Evolutionary conservation across 805 yeast genomes (phyloP), one percentile per base, ranked within the genome.

Genomic region (Cyberlindnera euphorbiiphila): DNA sequence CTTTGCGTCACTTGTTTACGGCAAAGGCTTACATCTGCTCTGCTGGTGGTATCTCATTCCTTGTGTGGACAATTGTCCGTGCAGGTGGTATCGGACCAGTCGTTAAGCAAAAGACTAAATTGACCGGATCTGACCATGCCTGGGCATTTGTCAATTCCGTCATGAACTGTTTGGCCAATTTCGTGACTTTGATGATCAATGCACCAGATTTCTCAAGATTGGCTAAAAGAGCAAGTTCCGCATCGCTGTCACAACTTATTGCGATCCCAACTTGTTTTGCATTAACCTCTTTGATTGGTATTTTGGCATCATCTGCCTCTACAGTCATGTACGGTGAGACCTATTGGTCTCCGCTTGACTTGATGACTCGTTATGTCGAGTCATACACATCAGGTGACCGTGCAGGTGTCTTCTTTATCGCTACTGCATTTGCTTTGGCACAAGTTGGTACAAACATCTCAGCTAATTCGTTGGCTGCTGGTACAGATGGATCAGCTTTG

Each of bases 201-300:
- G 85, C 94, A 10, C 95, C 96, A 2, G 96, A 87, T 68, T 87
- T 87, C 61, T 72, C 95, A 15, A 76, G 96, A 61, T 82, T 86
- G 62, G 83, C 95, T 9, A 72, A 70, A 45, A 78, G 76, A 21
- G 68, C 72, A 32, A 57, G 53, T 29, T 62, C 75, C 16, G 69
- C 81, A 2, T 51, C 68, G 13, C 65, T 70, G 60, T 73, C 86
- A 3, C 87, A 80, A 59, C 54, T 69, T 32, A 53, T 82, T 29
- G 70, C 91, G 3, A 77, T 88, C 43, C 95, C 96, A 24, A 43
- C 84, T 15, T 74, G 85, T 51, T 87, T 85, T 62, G 81, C 88
- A 4, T 50, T 87, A 41, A 87, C 95, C 24, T 81, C 94, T 4
- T 69, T 88, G 50, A 80, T 88, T 57, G 96, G 96, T 60, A 81